Base-by-base conservation (phyloP, 805 yeast species). In the Ogataea thermomethanolica region DNA sequence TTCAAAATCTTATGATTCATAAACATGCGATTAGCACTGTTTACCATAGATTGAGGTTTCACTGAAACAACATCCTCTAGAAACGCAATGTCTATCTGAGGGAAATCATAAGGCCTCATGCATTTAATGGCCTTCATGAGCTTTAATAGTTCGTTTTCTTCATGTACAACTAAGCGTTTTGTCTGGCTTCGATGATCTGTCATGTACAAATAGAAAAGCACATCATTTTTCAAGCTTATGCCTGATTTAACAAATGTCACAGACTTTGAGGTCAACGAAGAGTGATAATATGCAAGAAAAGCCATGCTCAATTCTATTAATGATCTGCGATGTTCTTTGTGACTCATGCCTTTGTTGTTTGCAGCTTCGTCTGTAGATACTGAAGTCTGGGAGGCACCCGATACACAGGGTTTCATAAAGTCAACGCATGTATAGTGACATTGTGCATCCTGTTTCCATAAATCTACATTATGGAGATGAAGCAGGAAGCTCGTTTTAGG, bases 401-500 rank as follows among this genome's bases (percentile, higher is more conserved):
- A 17, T 17, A 5, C 20, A 17, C 20, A 17, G 5, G 20, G 5
- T 17, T 17, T 17, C 20, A 17, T 17, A 17, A 17, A 17, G 20
- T 17, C 20, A 17, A 17, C 20, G 20, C 20, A 17, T 6, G 64
- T 63, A 35, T 72, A 55, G 35, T 54, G 62, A 25, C 55, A 44
- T 6, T 49, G 51, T 8, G 49, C 45, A 47, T 65, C 70, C 17
- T 46, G 37, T 35, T 57, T 64, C 45, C 44, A 51, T 2, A 79
- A 48, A 17, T 76, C 73, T 3, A 84, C 59, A 23, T 83, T 61
- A 0, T 65, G 51, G 4, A 12, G 7, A 29, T 9, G 11, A 7
- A 29, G n/a, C 10, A 29, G 17, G n/a, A 8, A 15, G 11, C 11
- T 10, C 9, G 17, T 14, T 46, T 85, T 85, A 2, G 75, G 80